phyloP scores from a whole-genome alignment of 73 alveolate genomes.

The Paramecium tetraurelia region DNA sequence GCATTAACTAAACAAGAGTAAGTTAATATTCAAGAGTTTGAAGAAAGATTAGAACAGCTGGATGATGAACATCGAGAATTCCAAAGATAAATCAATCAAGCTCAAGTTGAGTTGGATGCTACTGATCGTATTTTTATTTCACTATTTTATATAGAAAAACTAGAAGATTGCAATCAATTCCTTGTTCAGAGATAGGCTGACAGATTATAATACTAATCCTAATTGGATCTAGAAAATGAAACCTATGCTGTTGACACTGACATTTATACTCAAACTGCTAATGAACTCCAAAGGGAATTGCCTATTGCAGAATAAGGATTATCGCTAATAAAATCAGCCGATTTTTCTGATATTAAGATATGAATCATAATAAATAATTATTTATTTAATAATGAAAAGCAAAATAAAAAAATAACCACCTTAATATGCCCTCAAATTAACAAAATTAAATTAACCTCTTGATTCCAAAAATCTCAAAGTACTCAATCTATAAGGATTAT shows the following conservation, averaged over 20 bases:
- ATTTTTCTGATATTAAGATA: conserved; percentile 43
- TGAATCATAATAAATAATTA: not conserved
- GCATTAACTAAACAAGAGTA: not conserved
- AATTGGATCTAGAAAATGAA: conserved; percentile 36
- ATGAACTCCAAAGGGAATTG: not conserved
- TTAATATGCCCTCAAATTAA: conserved; percentile 9
- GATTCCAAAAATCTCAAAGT: not conserved
- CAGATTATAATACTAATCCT: not conserved
- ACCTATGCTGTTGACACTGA: conserved; percentile 38
- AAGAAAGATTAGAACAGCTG: not conserved
- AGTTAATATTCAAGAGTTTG: not conserved
- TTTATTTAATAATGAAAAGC: not conserved
- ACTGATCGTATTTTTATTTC: not conserved
- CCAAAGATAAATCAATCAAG: not conserved
- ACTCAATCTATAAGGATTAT: not conserved
- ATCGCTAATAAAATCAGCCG: conserved; percentile 31
- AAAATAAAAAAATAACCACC: conserved; percentile 31
- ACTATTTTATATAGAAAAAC: not conserved
- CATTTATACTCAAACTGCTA: not conserved
- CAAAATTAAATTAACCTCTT: not conserved
- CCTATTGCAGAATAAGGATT: conserved; percentile 40
- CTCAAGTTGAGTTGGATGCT: not conserved
- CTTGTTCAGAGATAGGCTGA: not conserved
- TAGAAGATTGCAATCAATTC: conserved; percentile 13
- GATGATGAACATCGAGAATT: conserved; percentile 17